These are phyloP conservation scores for Chlorophyllum brunneum DNA, from an alignment of 768 basidiomycete species.

Conservation along the genomic window DNA sequence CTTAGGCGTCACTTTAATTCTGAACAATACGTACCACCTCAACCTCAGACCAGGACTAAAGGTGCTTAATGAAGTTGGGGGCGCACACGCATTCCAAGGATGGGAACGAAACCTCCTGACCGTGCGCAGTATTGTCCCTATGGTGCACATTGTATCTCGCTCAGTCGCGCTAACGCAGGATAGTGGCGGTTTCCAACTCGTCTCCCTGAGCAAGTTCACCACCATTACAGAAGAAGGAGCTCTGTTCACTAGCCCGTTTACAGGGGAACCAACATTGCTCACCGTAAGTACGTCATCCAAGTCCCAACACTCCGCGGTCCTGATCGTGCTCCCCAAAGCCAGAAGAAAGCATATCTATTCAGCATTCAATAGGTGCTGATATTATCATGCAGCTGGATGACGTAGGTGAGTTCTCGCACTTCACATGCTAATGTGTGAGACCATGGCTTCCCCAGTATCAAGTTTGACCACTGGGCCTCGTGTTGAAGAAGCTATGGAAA, in stretches of 20 bases:
- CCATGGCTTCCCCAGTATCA: conserved; percentile 45
- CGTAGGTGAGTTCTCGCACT: conserved; percentile 54
- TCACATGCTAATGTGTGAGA: neutral
- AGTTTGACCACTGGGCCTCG: conserved; percentile 78
- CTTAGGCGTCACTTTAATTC: conserved; percentile 75
- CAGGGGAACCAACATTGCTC: conserved; percentile 83
- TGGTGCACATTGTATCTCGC: neutral
- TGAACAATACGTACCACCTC: conserved; percentile 90
- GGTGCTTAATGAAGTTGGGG: conserved; percentile 70
- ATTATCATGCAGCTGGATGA: conserved; percentile 96
- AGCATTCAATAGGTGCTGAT: conserved; percentile 88
- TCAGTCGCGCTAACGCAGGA: conserved; percentile 43
- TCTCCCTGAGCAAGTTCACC: conserved; percentile 80
- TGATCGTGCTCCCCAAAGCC: conserved; percentile 45
- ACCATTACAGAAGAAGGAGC: conserved; percentile 89
- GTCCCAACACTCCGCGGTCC: neutral
- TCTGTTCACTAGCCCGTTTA: conserved; percentile 79
- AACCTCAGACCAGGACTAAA: conserved; percentile 81
- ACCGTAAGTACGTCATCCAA: conserved; percentile 50
- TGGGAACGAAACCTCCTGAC: conserved; percentile 86
- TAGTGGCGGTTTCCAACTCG: conserved; percentile 88
- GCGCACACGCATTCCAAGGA: conserved; percentile 88
- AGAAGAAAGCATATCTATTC: conserved; percentile 87
- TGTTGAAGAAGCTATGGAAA: conserved; percentile 84
- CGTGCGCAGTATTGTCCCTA: conserved; percentile 33